Conservation (phyloP, 148 eudicot genomes). For the Linanthus parryae region DNA sequence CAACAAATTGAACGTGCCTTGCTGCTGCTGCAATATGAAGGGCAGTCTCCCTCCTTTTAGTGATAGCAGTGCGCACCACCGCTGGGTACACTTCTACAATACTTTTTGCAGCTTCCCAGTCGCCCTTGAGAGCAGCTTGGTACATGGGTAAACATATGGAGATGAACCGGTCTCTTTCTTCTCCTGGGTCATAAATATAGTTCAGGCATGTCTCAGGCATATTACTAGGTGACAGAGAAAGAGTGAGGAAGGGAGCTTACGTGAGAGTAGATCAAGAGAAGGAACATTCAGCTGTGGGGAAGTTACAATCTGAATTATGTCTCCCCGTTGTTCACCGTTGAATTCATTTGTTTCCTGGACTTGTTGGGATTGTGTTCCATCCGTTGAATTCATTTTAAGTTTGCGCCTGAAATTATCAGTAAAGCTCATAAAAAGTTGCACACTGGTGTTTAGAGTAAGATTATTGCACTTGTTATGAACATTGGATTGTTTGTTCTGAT, state of each 20-base stretch:
- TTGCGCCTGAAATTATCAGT: too few species aligned
- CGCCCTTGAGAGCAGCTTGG: constrained; percentile 1
- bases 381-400: too few species aligned
- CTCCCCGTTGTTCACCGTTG: not conserved
- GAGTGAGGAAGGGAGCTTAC: not conserved
- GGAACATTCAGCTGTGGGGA: not conserved
- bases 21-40: not conserved
- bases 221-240: not conserved
- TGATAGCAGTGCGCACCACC: not conserved
- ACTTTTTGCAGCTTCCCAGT: constrained; percentile 6
- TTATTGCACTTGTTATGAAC: too few species aligned
- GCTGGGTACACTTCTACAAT: not conserved
- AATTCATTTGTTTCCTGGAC: too few species aligned
- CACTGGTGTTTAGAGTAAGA: too few species aligned
- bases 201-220: not conserved
- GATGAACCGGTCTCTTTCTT: not conserved
- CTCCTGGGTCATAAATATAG: not conserved
- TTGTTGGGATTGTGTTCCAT: too few species aligned
- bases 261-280: not conserved
- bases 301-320: not conserved
- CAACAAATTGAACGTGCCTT: not conserved
- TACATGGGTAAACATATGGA: not conserved
- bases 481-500: too few species aligned
- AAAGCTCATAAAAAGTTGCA: too few species aligned
- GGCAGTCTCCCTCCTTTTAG: not conserved